Evolutionary conservation across 2,329 filamentous ascomycete species (phyloP), one percentile per base, ranked within the genome.

Genomic region (Aspergillus phoenicis): DNA sequence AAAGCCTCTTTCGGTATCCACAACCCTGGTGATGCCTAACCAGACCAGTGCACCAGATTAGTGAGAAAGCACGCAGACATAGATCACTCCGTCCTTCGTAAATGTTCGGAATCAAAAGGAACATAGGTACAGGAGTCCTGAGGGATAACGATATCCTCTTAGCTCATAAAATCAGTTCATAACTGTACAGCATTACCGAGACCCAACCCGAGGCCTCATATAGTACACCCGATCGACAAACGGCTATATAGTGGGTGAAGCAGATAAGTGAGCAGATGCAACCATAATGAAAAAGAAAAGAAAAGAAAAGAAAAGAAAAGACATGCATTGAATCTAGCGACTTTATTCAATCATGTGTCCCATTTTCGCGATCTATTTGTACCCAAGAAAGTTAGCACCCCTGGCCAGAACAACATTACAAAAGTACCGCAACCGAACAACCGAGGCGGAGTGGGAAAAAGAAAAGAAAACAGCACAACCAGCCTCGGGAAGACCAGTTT

Each of bases 311-410:
- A 36, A 36, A 36, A 36, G 30, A 13, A 36, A 36, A 13, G 48
- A 22, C 11, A 28, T 53, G 47, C 11, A 57, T 41, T 53, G 10
- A 15, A 63, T 73, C 72, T 56, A 22, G 8, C 20, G 20, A 22
- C 20, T 62, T 38, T 54, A 80, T 71, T 77, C 76, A 63, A 83
- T 76, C 87, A 94, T 88, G 71, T 95, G 91, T 8, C 91, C 91
- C 91, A 95, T 94, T 75, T 93, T 93, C 66, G 91, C 89, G 65
- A 95, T 93, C 90, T 93, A 58, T 60, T 22, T 10, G 20, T 10
- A 20, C n/a, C 33, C 43, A 13, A 41, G 30, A 54, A 13, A 48
- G 54, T 65, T 59, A 63, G 62, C n/a, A 52, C 36, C 10, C 39
- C 39, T 49, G 20, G 30, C 33, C 38, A 22, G 15, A 36, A 8